Conservation (phyloP, 495 filamentous ascomycete species). For the Patellaria atrata region DNA sequence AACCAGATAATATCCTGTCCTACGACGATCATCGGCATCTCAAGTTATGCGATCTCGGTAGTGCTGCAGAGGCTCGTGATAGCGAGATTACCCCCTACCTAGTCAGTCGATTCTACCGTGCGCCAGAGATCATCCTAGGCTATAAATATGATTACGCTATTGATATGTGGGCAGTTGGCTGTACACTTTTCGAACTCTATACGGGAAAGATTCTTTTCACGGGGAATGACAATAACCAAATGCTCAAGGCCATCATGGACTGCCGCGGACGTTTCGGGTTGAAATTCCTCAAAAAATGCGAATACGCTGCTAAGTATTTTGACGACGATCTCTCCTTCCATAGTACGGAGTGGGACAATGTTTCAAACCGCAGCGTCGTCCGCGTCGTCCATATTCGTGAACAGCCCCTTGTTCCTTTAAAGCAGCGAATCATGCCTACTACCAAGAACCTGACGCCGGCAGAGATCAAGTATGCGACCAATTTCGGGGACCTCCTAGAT, state of each 20-base stretch:
- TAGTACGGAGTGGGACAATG: conserved; percentile 71
- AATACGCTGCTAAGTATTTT: conserved; percentile 63
- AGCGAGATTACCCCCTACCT: conserved; percentile 83
- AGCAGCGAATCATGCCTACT: no score
- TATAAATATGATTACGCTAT: conserved; percentile 87
- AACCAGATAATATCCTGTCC: conserved; percentile 84
- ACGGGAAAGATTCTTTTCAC: conserved; percentile 96
- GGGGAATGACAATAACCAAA: conserved; percentile 91
- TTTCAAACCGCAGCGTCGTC: no score
- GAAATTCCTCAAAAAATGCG: conserved; percentile 69
- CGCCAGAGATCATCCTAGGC: conserved; percentile 93
- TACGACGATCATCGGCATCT: conserved; percentile 72
- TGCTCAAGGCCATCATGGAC: conserved; percentile 92
- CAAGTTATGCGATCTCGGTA: conserved; percentile 92
- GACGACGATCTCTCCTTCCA: conserved; percentile 77
- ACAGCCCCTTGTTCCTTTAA: no score
- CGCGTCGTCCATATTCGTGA: no score
- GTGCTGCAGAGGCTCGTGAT: conserved; percentile 77
- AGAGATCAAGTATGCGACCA: conserved; percentile 37
- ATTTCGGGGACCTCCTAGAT: conserved; percentile 77
- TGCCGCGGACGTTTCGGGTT: conserved; percentile 83
- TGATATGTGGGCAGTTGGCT: conserved; percentile 95
- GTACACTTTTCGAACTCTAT: conserved; percentile 91
- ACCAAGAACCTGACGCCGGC: no score
- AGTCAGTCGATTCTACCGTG: conserved; percentile 91